Evolutionary conservation across 768 basidiomycete species (phyloP).

Genomic region (Kwoniella bestiolae): DNA sequence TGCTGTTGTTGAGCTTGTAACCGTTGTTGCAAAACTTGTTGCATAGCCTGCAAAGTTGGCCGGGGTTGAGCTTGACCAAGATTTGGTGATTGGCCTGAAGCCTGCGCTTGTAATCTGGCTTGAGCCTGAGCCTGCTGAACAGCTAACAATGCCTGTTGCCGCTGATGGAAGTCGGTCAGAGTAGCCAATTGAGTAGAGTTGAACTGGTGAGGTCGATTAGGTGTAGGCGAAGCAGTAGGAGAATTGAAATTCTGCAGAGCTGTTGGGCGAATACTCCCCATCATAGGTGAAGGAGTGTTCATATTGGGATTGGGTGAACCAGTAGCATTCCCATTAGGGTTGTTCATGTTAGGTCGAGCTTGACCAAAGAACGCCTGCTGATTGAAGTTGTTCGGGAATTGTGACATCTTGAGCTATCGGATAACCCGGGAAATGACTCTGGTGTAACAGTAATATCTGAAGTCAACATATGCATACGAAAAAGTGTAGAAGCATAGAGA

Average conservation of each 20-base stretch:
- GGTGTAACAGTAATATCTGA: not conserved
- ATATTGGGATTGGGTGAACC: constrained; percentile 11
- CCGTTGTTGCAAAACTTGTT: constrained; percentile 8
- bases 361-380: constrained; percentile 23
- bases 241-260: constrained; percentile 9
- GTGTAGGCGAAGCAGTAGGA: constrained; percentile 12
- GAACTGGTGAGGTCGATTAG: constrained; percentile 22
- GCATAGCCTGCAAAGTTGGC: constrained; percentile 2
- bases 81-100: constrained; percentile 5
- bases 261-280: constrained; percentile 13
- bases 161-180: constrained; percentile 32
- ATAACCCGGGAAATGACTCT: not conserved
- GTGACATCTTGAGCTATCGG: constrained; percentile 32
- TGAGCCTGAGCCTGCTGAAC: constrained; percentile 11
- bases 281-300: constrained; percentile 11
- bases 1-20: constrained; percentile 18
- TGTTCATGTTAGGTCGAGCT: not conserved
- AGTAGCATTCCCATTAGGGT: not conserved
- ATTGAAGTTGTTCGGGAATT: constrained; percentile 29
- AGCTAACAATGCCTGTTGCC: constrained; percentile 22
- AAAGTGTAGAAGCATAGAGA: not conserved
- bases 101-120: not conserved
- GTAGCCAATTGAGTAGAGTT: constrained; percentile 27
- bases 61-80: constrained; percentile 10
- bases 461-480: constrained; percentile 30